Conservation (phyloP, 2,329 filamentous ascomycete genomes). For the Claviceps africana region DNA sequence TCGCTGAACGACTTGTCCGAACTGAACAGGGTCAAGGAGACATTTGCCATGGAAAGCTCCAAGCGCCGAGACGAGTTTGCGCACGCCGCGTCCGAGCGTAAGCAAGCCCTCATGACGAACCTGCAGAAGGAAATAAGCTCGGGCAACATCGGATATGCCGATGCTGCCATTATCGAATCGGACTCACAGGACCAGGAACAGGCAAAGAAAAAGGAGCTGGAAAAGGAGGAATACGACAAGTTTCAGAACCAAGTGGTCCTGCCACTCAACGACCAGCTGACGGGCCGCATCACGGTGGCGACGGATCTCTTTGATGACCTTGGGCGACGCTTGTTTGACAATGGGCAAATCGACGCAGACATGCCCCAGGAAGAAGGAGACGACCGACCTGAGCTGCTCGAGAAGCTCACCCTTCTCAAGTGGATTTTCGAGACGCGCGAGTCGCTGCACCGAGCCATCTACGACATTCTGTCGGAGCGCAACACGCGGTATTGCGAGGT, state of each 20-base stretch:
- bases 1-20: constrained; percentile 61
- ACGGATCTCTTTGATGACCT: constrained; percentile 67
- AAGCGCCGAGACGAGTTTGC: constrained; percentile 43
- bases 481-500: constrained; percentile 78
- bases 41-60: constrained; percentile 39
- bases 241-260: constrained; percentile 76
- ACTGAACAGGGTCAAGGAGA: constrained; percentile 53
- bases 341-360: constrained; percentile 51
- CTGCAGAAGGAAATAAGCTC: constrained; percentile 67
- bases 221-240: constrained; percentile 67
- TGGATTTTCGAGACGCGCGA: constrained; percentile 97
- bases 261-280: constrained; percentile 69
- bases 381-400: constrained; percentile 81
- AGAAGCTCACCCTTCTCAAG: constrained; percentile 87
- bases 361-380: constrained; percentile 90
- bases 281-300: constrained; percentile 57
- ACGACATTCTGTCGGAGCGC: constrained; percentile 70
- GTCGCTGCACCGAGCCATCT: constrained; percentile 68
- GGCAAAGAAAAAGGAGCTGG: constrained; percentile 53
- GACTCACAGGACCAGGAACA: constrained; percentile 60
- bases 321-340: constrained; percentile 56
- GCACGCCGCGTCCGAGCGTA: constrained; percentile 35
- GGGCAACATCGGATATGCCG: constrained; percentile 67
- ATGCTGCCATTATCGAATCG: constrained; percentile 68
- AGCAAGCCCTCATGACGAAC: constrained; percentile 54